Conservation (phyloP, 148 eudicot genomes). For the Salicornia ramosissima region DNA sequence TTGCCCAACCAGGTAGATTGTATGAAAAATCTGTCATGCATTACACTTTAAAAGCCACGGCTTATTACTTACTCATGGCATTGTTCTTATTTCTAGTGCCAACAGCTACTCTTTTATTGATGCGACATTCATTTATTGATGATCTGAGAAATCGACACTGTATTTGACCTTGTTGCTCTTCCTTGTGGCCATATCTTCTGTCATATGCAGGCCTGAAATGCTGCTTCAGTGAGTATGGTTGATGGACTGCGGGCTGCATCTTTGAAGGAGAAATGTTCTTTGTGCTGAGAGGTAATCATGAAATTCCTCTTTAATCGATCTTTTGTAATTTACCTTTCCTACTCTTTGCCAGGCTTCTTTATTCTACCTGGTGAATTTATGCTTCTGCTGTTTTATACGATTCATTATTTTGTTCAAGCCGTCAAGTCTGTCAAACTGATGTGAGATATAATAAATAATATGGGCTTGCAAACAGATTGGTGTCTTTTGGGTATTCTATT, state of each 20-base stretch:
- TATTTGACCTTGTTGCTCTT: slow-evolving; percentile 82
- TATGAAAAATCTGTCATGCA: neutral
- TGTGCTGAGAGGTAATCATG: slow-evolving; percentile 67
- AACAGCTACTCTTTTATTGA: too few relatives aligned
- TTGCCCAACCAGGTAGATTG: too few relatives aligned
- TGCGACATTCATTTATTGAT: too few relatives aligned
- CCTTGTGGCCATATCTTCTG: slow-evolving; percentile 87
- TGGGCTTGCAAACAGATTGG: neutral
- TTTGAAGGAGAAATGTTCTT: slow-evolving; percentile 66
- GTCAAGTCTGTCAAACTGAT: neutral
- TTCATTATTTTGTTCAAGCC: neutral
- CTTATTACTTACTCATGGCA: too few relatives aligned
- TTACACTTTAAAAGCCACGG: too few relatives aligned
- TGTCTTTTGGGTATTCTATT: too few relatives aligned
- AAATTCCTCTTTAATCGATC: neutral
- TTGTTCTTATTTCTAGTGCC: too few relatives aligned
- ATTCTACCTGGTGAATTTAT: neutral
- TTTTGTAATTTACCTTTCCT: neutral
- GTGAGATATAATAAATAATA: neutral
- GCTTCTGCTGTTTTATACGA: too few relatives aligned
- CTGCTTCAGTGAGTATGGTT: slow-evolving; percentile 80
- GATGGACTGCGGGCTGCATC: slow-evolving; percentile 67
- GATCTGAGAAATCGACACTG: slow-evolving; percentile 34
- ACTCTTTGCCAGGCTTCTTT: neutral
- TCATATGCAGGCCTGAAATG: slow-evolving; percentile 78